A percentile compares a stretch with the other conserved stretches of the same genome.
phyloP scores from a whole-genome alignment of 2,329 filamentous ascomycete species.

The Penicillium sp. region DNA sequence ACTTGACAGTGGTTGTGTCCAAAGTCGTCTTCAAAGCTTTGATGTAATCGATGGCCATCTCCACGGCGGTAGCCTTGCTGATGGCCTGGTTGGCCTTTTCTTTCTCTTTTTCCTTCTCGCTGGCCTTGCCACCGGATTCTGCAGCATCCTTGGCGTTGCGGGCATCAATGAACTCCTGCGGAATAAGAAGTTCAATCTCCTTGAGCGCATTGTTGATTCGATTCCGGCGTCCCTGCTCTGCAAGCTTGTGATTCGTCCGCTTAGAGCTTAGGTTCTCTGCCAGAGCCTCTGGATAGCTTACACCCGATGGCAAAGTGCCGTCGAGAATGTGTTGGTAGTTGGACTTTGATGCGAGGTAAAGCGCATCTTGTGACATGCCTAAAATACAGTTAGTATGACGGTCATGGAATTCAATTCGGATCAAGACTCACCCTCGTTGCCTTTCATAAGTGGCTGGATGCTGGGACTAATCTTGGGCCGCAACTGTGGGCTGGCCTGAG shows the following conservation, averaged over 20 bases:
- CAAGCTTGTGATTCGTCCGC: slow-evolving; percentile 95
- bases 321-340: slow-evolving; percentile 98
- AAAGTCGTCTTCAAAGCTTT: slow-evolving; percentile 76
- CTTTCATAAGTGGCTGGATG: slow-evolving; percentile 86
- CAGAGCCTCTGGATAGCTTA: slow-evolving; percentile 85
- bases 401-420: slow-evolving; percentile 6
- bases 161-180: slow-evolving; percentile 52
- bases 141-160: slow-evolving; percentile 40
- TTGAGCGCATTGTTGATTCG: slow-evolving; percentile 92
- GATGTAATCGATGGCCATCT: slow-evolving; percentile 94
- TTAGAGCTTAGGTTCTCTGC: slow-evolving; percentile 95
- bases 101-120: slow-evolving; percentile 52
- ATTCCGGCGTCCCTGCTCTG: slow-evolving; percentile 92
- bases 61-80: slow-evolving; percentile 97
- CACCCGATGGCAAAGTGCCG: slow-evolving; percentile 83
- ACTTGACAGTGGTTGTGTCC: slow-evolving; percentile 61
- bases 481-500: slow-evolving; percentile 81
- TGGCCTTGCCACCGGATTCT: slow-evolving; percentile 40
- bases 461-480: slow-evolving; percentile 88
- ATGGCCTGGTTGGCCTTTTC: slow-evolving; percentile 57
- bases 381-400: slow-evolving; percentile 12
- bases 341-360: slow-evolving; percentile 86
- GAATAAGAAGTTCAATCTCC: slow-evolving; percentile 86
- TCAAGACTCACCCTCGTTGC: slow-evolving; percentile 57
- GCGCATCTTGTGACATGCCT: slow-evolving; percentile 59